Percentiles rank a stretch among this genome's conserved stretches.
phyloP scores from a whole-genome alignment of 2,329 filamentous ascomycete species.

The Thielaviopsis punctulata region DNA sequence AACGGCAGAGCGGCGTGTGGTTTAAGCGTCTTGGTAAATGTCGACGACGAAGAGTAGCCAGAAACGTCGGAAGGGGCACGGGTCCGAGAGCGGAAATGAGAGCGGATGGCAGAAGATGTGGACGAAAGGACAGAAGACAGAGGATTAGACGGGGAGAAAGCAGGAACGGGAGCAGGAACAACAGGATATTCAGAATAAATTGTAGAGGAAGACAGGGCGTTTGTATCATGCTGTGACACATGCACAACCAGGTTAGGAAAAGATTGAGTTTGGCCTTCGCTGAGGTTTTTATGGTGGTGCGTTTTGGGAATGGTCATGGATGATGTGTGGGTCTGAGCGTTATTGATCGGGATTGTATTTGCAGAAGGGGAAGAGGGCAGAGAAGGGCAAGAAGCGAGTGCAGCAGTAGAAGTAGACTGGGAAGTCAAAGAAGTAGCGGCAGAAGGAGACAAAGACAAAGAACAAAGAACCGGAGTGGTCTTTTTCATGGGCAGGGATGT shows the following conservation, averaged over 20 bases:
- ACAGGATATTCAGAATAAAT: neutral
- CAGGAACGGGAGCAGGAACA: neutral
- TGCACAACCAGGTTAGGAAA: neutral
- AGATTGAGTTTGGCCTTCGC: neutral
- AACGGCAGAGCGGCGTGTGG: neutral
- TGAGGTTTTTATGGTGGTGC: neutral
- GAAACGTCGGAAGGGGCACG: slow-evolving; percentile 2
- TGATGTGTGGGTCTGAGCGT: neutral
- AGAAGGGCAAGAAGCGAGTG: neutral
- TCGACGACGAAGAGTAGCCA: neutral
- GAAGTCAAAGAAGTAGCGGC: neutral
- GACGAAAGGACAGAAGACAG: neutral
- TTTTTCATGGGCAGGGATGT: neutral
- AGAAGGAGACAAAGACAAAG: slow-evolving; percentile 1
- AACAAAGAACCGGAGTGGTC: neutral
- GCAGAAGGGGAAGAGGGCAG: neutral
- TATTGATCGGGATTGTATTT: neutral
- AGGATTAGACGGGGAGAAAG: too few relatives aligned
- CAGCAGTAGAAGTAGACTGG: neutral
- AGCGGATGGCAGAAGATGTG: neutral
- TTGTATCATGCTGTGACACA: neutral
- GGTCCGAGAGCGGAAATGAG: neutral
- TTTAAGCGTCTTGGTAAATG: neutral
- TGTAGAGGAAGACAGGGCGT: neutral
- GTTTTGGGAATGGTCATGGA: neutral